phyloP scores from a whole-genome alignment of 805 yeast genomes.

The Candida ponderosae region DNA sequence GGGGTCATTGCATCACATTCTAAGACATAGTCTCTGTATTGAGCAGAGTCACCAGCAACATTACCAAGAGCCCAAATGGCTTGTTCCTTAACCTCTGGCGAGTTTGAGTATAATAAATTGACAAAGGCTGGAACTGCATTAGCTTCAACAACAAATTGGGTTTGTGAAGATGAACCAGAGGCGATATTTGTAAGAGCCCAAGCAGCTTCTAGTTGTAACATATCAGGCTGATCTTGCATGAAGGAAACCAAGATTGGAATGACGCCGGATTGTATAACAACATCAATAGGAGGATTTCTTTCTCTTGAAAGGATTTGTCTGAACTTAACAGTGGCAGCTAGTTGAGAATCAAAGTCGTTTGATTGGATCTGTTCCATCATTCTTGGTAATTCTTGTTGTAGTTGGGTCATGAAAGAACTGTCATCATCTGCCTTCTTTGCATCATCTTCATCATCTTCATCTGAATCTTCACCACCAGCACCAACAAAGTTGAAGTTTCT shows the following conservation, averaged over 20 bases:
- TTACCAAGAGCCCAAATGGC: constrained; percentile 99
- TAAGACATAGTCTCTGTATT: constrained; percentile 84
- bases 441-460: constrained; percentile 33
- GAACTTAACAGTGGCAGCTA: constrained; percentile 86
- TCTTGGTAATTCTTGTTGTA: constrained; percentile 66
- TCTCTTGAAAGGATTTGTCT: constrained; percentile 92
- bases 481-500: constrained; percentile 60
- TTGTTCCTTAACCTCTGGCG: constrained; percentile 92
- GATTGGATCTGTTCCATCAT: constrained; percentile 80
- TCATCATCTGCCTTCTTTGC: constrained; percentile 24
- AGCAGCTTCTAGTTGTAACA: constrained; percentile 94
- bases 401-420: constrained; percentile 35
- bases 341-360: constrained; percentile 67
- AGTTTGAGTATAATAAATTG: constrained; percentile 66
- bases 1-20: constrained; percentile 85
- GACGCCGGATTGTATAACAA: constrained; percentile 89
- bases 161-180: constrained; percentile 86
- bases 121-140: constrained; percentile 94
- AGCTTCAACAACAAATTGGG: constrained; percentile 82
- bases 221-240: constrained; percentile 73
- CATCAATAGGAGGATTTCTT: constrained; percentile 91
- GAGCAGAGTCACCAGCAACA: constrained; percentile 95
- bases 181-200: constrained; percentile 99
- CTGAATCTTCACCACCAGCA: constrained; percentile 42
- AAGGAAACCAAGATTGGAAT: constrained; percentile 86